phyloP scores from a whole-genome alignment of 176 grass and related monocot genomes.

The Coix lacrymajobi region DNA sequence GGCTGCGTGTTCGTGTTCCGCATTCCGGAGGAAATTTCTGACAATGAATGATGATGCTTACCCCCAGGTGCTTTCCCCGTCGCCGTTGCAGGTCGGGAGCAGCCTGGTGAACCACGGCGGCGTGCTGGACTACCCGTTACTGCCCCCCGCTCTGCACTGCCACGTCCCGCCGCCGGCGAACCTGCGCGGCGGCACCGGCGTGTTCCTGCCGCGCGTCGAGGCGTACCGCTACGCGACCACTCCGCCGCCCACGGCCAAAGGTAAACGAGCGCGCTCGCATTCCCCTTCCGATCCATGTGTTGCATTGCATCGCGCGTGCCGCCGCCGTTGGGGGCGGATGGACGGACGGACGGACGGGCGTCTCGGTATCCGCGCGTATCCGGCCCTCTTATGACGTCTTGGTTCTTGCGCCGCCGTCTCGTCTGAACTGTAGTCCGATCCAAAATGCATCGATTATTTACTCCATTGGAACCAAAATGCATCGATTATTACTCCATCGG shows the following conservation, averaged over 20 bases:
- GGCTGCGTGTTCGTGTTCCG: no score
- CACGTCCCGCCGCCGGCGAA: neutral
- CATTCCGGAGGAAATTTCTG: no score
- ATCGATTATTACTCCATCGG: no score
- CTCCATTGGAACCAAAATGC: no score
- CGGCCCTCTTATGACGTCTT: neutral
- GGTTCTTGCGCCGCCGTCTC: neutral
- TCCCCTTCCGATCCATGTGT: neutral
- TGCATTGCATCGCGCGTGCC: no score
- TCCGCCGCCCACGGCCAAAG: neutral
- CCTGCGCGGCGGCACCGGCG: conserved; percentile 46
- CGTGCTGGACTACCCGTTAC: neutral
- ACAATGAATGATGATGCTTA: neutral
- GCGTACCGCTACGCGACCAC: neutral
- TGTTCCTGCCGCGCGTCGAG: conserved; percentile 48
- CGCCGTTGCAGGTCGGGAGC: neutral
- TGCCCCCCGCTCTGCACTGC: neutral
- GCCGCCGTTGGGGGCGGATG: no score
- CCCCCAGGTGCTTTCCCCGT: neutral
- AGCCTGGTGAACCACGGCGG: neutral
- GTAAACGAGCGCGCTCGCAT: neutral
- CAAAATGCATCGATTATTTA: no score
- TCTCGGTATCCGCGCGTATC: neutral
- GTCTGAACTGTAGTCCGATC: no score
- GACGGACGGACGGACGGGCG: no score